Base-by-base conservation (phyloP, 1,284 basidiomycete genomes). In the Pseudozyma tsukubaensis region DNA sequence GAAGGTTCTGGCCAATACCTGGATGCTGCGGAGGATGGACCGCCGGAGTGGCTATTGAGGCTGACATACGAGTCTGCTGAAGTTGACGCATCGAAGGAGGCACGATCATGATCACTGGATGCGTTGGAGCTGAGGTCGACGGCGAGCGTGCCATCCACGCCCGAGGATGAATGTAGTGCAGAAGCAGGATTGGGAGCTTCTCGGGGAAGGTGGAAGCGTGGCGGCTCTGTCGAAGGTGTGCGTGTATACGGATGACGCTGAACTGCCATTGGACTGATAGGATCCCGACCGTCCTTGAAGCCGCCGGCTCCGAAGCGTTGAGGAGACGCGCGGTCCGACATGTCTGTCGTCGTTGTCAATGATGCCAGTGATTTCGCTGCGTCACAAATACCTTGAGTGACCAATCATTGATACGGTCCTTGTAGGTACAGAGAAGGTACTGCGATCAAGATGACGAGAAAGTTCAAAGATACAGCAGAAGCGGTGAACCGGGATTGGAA, bases 1-100 rank as follows among this genome's bases (percentile, higher is more conserved):
- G 57, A 64, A 11, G 61, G 57, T 34, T 70, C 67, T 45, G 67
- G 61, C 67, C 67, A 70, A 36, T 60, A 70, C 36, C 57, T 70
- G 24, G 43, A 37, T 9, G 45, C 19, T 2, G 49, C 56, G 2
- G 61, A 56, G 0, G 60, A 43, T 2, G 32, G 50, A 36, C 47
- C 47, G 9, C 29, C 34, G 16, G 48, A 37, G 24, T 39, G 19
- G 24, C 18, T 29, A 16, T 19, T 34, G 29, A 42, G 18, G 9
- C 47, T 21, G 14, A 52, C 19, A 9, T 50, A 63, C 8, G 60
- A 63, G 8, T 55, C 56, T 21, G 55, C 37, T 2, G 60, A 69
- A 52, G 50, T 32, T 1, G 67, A 59, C 1, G 57, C 57, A 12
- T 70, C 57, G 18, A 70, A 45, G 42, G 61, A 51, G 1, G 58